Base-by-base conservation (phyloP, 2,329 filamentous ascomycete genomes). In the Trichoderma polysporum region DNA sequence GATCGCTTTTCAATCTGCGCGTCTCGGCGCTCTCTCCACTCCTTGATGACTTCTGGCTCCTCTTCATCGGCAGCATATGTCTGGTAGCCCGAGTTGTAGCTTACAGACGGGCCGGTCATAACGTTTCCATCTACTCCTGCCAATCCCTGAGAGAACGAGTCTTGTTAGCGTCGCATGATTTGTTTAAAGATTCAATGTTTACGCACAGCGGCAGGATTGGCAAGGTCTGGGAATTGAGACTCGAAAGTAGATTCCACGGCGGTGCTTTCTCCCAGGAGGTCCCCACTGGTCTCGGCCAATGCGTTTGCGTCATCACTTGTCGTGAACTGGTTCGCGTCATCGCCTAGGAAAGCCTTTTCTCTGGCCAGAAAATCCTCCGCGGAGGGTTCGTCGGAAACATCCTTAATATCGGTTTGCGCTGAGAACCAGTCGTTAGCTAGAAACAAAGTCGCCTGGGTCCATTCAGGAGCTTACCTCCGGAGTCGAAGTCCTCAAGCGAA, bases 21-120 rank as follows among this genome's bases (percentile, higher is more conserved):
- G 75, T 97, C 92, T 71, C 95, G 91, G 75, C 91, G 90, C 80
- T 94, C 91, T 75, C 95, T 91, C 95, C 95, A 99, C 83, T 94
- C 87, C 82, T 87, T 90, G 78, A 97, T 90, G 22, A 96, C 91
- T 72, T 97, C 91, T 19, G 94, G 89, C 79, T 98, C 95, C 76
- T 93, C 88, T 74, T 97, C 93, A 67, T 91, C 85, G 68, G 81
- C 78, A 45, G 80, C 82, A 67, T 83, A 84, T 66, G 88, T 83
- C 71, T 85, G 81, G 76, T 83, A 88, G 69, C 86, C 86, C 2
- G 86, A 88, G 76, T 87, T 88, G 79, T 86, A 88, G 77, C 77
- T 85, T 53, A 88, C 83, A 8, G 86, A 87, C 4, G 86, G 85
- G 69, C 91, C 91, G 64, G 93, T 98, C 78, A 97, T 93, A 70